Evolutionary conservation across 345 rosid genomes (phyloP), one percentile per base, ranked within the genome.

Genomic region (Punica granatum): DNA sequence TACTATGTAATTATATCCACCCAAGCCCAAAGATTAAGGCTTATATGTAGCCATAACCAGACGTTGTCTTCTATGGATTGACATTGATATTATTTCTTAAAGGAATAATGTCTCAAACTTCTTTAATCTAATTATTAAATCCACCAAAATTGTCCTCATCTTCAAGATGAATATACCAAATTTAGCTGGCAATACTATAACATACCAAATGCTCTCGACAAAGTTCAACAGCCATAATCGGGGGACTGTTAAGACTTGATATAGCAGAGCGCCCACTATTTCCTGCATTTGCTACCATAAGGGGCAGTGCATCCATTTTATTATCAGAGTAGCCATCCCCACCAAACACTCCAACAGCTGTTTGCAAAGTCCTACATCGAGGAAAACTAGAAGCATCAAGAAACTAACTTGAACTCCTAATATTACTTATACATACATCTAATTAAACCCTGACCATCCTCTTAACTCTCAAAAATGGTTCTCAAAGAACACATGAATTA

Each of bases 131-230:
- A 51, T n/a, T n/a, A 8, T 28, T 51, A n/a, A n/a, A 51, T 51
- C 23, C 23, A 51, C 58, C 58, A 1, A 51, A 23, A 23, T 48
- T 23, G 7, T 19, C 3, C 21, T 14, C 16, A n/a, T n/a, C n/a
- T n/a, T n/a, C n/a, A n/a, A n/a, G n/a, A n/a, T n/a, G n/a, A n/a
- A n/a, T n/a, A n/a, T n/a, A n/a, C n/a, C n/a, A n/a, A n/a, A n/a
- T 37, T 37, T 5, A 37, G 11, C 41, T 37, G 5, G 41, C 41
- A 11, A 37, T 25, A 10, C 1, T 18, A 53, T 39, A 46, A 37
- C 86, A 35, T 81, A 94, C 99, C 91, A 89, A 77, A 85, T 88
- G 99, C 77, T 94, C 99, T 70, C 97, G 87, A 80, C 99, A 94
- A 60, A 83, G 89, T 77, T 94, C 99, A 41, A 82, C 81, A 15